Evolutionary conservation across 352 stramenopile genomes (phyloP), one percentile per base, ranked within the genome.

Genomic region (Pythium guiyangense): DNA sequence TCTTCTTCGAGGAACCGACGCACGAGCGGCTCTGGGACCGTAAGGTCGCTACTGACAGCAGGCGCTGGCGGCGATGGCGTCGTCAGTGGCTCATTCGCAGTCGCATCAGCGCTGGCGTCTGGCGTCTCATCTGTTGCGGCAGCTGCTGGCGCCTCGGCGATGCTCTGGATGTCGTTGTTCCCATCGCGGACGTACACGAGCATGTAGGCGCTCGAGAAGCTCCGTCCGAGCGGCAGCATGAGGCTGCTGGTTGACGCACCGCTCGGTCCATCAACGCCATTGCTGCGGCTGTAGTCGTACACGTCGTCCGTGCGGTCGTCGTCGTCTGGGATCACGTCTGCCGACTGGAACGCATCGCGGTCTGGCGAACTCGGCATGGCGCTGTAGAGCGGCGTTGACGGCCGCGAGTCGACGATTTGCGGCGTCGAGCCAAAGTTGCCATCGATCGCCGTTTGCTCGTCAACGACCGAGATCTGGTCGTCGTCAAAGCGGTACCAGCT

Each of bases 401-500:
- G 67, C 2, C 59, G 57, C 0, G 64, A 69, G 1, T 59, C 52
- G 3, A 54, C 12, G 4, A 44, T 26, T 18, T 8, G 48, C 29
- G n/a, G n/a, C n/a, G 48, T 18, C 6, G 48, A 43, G 14, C 54
- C 53, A 10, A 52, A 96, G 65, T 84, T 94, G 11, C 84, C 85
- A 46, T 96, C 82, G 20, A 96, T 69, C 2, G 85, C 82, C 3
- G 70, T 70, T 9, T 73, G 69, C 54, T 94, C 84, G 37, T 92
- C 79, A 25, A 86, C 81, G 2, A 70, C 65, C 17, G 86, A 78
- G 59, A 96, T 94, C 34, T 93, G 72, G 49, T 96, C 86, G 49
- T 96, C 86, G 34, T 96, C 86, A 57, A 94, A 96, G 40, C 70
- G 79, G 47, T 86, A 96, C 86, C 86, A 96, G 27, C 82, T 73